Percentiles rank a stretch among this genome's conserved stretches.
phyloP scores from a whole-genome alignment of 2,329 filamentous ascomycete genomes.

The Aureobasidium sp. region DNA sequence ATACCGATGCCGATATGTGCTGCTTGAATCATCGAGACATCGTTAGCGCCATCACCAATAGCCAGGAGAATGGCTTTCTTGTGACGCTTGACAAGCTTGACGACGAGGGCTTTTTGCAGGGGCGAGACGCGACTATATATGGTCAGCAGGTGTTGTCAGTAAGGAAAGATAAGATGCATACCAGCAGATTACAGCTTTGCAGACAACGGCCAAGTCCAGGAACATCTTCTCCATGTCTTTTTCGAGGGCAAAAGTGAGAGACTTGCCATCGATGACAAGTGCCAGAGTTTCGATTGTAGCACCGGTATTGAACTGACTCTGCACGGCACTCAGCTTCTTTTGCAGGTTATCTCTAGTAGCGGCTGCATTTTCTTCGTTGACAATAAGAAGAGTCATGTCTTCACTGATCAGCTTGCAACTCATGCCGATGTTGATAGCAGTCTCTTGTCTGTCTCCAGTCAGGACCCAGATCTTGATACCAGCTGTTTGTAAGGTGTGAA shows the following conservation, averaged over 20 bases:
- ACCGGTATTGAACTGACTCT: conserved; percentile 67
- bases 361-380: conserved; percentile 78
- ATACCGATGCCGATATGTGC: conserved; percentile 97
- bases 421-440: conserved; percentile 99
- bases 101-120: conserved; percentile 91
- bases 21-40: conserved; percentile 99
- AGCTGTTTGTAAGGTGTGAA: conserved; percentile 90
- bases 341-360: conserved; percentile 81
- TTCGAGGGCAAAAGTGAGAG: conserved; percentile 84
- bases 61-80: conserved; percentile 86
- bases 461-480: conserved; percentile 99
- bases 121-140: conserved; percentile 75
- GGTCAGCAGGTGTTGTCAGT: neutral
- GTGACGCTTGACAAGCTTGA: conserved; percentile 95
- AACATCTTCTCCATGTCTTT: conserved; percentile 90
- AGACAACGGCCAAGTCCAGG: conserved; percentile 85
- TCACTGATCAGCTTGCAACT: conserved; percentile 97
- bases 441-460: conserved; percentile 95
- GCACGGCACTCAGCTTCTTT: conserved; percentile 89
- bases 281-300: conserved; percentile 81
- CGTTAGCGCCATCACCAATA: conserved; percentile 95
- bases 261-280: conserved; percentile 92
- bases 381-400: conserved; percentile 94
- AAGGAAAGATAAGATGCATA: conserved; percentile 24
- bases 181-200: conserved; percentile 97